Conservation (phyloP, 345 rosid genomes). For the Clarkia xantiana region DNA sequence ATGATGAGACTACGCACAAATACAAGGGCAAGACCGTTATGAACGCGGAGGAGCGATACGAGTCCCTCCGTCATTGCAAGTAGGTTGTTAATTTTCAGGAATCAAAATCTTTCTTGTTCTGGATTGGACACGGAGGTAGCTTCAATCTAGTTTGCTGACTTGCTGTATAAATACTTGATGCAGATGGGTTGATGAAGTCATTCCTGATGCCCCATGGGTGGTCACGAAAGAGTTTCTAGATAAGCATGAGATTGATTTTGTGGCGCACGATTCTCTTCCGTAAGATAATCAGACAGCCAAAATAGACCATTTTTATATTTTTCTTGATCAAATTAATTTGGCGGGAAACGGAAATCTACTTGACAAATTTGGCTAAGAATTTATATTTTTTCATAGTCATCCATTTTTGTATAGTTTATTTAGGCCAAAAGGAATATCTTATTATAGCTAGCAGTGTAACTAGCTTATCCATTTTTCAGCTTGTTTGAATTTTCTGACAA, state of each 20-base stretch:
- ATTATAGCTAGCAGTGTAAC: too few species aligned
- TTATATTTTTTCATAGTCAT: too few species aligned
- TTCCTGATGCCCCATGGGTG: slow-evolving; percentile 92
- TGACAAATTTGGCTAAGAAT: too few species aligned
- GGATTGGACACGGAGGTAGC: neutral
- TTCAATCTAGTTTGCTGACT: neutral
- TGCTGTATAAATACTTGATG: too few species aligned
- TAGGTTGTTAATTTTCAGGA: slow-evolving; percentile 16
- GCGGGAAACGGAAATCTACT: too few species aligned
- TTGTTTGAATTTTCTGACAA: too few species aligned
- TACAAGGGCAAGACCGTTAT: slow-evolving; percentile 87
- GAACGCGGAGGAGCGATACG: slow-evolving; percentile 72
- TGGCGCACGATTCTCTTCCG: slow-evolving; percentile 94
- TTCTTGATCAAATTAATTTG: neutral
- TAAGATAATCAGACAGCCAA: slow-evolving; percentile 20
- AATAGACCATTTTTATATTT: neutral
- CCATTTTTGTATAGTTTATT: too few species aligned
- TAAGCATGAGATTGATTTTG: slow-evolving; percentile 54
- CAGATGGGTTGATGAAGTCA: slow-evolving; percentile 97
- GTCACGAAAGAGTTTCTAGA: slow-evolving; percentile 76
- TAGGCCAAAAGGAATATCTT: too few species aligned
- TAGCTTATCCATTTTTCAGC: too few species aligned
- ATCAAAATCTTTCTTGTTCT: neutral
- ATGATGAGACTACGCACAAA: slow-evolving; percentile 69
- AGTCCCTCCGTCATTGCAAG: slow-evolving; percentile 97